Percentiles rank a stretch among this genome's conserved stretches.
These are phyloP conservation scores for Penicillium angulare DNA, from an alignment of 495 filamentous ascomycete species.

Conservation along the genomic window DNA sequence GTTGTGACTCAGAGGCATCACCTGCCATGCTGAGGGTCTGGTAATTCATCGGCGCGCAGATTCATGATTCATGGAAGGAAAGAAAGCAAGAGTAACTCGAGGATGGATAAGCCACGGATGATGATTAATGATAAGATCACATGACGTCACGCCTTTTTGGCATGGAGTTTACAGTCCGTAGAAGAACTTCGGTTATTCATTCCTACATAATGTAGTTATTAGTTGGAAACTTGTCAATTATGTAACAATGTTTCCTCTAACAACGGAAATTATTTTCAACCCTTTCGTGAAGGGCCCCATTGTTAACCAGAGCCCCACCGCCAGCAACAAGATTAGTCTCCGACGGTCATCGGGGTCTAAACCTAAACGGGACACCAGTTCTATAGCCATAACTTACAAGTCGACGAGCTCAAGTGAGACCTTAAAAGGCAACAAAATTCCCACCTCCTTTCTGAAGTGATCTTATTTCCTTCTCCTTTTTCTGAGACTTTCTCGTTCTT, in stretches of 20 bases:
- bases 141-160: constrained; percentile 16
- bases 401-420: background rate
- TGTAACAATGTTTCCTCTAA: too few relatives aligned
- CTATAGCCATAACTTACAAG: too few relatives aligned
- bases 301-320: background rate
- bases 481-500: background rate
- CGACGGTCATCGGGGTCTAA: constrained; percentile 7
- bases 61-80: background rate
- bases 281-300: background rate
- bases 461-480: too few relatives aligned
- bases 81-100: background rate
- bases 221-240: too few relatives aligned
- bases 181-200: too few relatives aligned
- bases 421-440: too few relatives aligned
- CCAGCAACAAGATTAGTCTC: constrained; percentile 2
- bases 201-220: too few relatives aligned
- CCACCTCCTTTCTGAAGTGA: too few relatives aligned
- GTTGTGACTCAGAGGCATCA: constrained; percentile 17
- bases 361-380: background rate
- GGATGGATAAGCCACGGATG: constrained; percentile 14
- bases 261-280: background rate
- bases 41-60: constrained; percentile 34
- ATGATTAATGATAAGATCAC: constrained; percentile 26
- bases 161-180: too few relatives aligned
- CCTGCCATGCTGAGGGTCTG: constrained; percentile 37